phyloP scores from a whole-genome alignment of 2,329 filamentous ascomycete species.

The Aspergillus texensis region DNA sequence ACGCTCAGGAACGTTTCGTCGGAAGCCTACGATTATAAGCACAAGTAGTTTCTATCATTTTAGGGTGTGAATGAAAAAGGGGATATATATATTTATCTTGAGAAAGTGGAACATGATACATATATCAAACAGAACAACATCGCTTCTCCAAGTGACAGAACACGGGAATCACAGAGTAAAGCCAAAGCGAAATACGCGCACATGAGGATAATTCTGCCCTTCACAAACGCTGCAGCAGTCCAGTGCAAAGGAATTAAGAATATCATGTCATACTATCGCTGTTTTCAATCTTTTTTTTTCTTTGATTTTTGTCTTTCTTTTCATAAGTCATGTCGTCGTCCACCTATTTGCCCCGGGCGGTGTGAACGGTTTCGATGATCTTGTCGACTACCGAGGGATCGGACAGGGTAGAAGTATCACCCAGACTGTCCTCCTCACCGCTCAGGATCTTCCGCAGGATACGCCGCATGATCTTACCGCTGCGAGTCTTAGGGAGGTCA shows the following conservation, averaged over 20 bases:
- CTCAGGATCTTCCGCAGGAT: slow-evolving; percentile 97
- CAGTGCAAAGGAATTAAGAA: neutral
- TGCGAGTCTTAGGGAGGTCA: slow-evolving; percentile 94
- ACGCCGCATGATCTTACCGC: slow-evolving; percentile 98
- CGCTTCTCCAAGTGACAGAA: slow-evolving; percentile 15
- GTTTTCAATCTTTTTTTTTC: slow-evolving; percentile 8
- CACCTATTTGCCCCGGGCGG: slow-evolving; percentile 44
- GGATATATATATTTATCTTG: neutral
- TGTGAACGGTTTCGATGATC: slow-evolving; percentile 81
- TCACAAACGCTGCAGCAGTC: neutral
- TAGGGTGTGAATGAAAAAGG: neutral
- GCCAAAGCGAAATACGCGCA: neutral
- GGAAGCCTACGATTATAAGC: neutral
- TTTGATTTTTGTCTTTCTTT: slow-evolving; percentile 8
- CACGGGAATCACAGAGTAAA: slow-evolving; percentile 23
- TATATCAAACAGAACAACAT: slow-evolving; percentile 15
- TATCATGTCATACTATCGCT: slow-evolving; percentile 1
- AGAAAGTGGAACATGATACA: slow-evolving; percentile 15
- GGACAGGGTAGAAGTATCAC: slow-evolving; percentile 87
- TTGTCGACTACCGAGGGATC: slow-evolving; percentile 86
- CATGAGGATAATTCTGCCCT: neutral
- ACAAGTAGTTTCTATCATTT: neutral
- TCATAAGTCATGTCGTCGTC: slow-evolving; percentile 4
- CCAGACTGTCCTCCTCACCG: slow-evolving; percentile 94
- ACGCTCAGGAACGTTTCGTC: neutral